Evolutionary conservation across 768 basidiomycete species (phyloP), one percentile per base, ranked within the genome.

Genomic region (Daedaleopsis sinensis): DNA sequence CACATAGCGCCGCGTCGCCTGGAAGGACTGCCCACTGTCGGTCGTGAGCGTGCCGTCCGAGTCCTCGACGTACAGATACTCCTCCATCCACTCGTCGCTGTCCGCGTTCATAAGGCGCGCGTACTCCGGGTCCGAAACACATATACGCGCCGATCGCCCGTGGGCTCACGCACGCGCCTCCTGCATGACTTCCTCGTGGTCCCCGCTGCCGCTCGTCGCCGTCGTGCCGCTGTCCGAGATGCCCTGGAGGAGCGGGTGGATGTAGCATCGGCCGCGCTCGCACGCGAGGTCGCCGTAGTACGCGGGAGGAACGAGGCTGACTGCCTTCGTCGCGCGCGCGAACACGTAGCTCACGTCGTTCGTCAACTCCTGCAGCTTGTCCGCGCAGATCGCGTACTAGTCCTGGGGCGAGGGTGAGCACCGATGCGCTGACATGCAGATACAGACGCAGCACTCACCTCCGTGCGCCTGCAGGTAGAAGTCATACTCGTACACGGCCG

Each of bases 281-380:
- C 91, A 93, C 1, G 90, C 92, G 52, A 93, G 73, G 73, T 93
- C 91, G 9, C 90, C 88, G 66, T 91, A 92, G 69, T 91, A 91
- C 0, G 91, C 91, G 0, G 91, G 82, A 0, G 92, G 91, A 11
- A 93, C 80, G 23, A 94, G 77, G 69, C 89, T 91, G 35, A 95
- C 93, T 0, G 91, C 88, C 67, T 90, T 89, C 3, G 91, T 95
- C 0, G 92, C 91, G 5, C 93, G 83, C 0, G 89, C 91, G 65
- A 90, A 95, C 16, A 91, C 77, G 68, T 93, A 93, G 66, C 85
- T 86, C 16, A 80, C 73, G 57, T 84, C 78, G 68, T 93, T 82
- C 0, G 89, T 85, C 1, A 90, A 87, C 60, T 85, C 79, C 69
- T 94, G 93, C 12, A 93, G 76, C 15, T 84, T 83, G 70, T 95